Evolutionary conservation across 2,329 filamentous ascomycete genomes (phyloP).

Genomic region (Aureobasidium musti): DNA sequence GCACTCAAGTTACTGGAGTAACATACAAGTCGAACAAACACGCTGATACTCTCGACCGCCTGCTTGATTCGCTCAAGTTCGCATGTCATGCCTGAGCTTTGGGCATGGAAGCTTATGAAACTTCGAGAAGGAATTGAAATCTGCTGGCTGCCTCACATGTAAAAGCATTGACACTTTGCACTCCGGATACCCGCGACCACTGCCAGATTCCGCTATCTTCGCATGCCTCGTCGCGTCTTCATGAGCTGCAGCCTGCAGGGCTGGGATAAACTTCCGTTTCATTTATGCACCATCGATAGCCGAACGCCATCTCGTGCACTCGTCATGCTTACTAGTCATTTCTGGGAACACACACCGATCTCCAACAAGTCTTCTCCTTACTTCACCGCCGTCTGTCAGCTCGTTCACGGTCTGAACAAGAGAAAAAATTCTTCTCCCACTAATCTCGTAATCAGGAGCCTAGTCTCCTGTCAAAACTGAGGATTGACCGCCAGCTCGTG

Average conservation of each 20-base stretch:
- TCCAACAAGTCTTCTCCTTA: neutral
- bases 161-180: neutral
- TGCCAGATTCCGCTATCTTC: neutral
- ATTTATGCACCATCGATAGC: constrained; percentile 22
- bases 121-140: constrained; percentile 8
- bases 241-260: constrained; percentile 14
- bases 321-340: constrained; percentile 6
- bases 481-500: constrained; percentile 20
- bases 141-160: neutral
- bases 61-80: neutral
- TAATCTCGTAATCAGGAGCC: constrained; percentile 9
- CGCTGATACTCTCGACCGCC: neutral
- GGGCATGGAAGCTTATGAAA: constrained; percentile 3
- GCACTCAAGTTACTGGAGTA: neutral
- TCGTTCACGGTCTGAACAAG: neutral
- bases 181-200: neutral
- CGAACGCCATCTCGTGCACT: constrained; percentile 16
- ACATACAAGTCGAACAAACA: neutral
- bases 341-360: neutral
- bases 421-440: neutral
- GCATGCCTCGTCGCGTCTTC: neutral
- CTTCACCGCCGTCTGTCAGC: neutral
- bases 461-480: constrained; percentile 12
- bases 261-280: constrained; percentile 14
- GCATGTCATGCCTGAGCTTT: constrained; percentile 1